A percentile compares a stretch with the other conserved stretches of the same genome.
Evolutionary conservation across 2,329 filamentous ascomycete genomes (phyloP).

Genomic region (Drechslera avenae): DNA sequence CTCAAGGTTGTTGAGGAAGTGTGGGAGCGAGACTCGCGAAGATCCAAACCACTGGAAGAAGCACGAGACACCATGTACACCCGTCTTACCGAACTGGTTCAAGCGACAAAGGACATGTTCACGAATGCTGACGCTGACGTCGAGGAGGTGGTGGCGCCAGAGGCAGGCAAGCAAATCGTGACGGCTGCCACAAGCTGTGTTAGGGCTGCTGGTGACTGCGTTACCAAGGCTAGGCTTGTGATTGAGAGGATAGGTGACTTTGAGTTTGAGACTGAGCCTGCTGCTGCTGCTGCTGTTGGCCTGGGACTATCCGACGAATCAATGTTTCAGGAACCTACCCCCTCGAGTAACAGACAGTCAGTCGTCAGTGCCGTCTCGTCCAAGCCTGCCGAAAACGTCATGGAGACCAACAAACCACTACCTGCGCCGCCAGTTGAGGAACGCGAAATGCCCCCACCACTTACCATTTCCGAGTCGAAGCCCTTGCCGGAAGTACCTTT

Average conservation of each 20-base stretch:
- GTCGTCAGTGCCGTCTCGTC: slow-evolving; percentile 13
- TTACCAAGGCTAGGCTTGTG: slow-evolving; percentile 81
- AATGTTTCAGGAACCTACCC: slow-evolving; percentile 42
- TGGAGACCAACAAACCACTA: slow-evolving; percentile 46
- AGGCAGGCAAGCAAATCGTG: slow-evolving; percentile 76
- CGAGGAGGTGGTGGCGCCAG: slow-evolving; percentile 77
- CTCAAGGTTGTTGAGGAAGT: slow-evolving; percentile 81
- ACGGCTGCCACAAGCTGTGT: slow-evolving; percentile 85
- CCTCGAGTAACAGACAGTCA: slow-evolving; percentile 17
- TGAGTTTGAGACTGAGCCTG: slow-evolving; percentile 63
- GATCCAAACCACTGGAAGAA: slow-evolving; percentile 68
- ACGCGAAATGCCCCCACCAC: slow-evolving; percentile 48
- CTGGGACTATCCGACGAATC: slow-evolving; percentile 48
- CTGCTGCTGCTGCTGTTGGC: slow-evolving; percentile 42
- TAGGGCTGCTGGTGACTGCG: slow-evolving; percentile 86
- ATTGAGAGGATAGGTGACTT: slow-evolving; percentile 92
- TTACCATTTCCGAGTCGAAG: slow-evolving; percentile 64
- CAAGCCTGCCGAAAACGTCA: slow-evolving; percentile 17
- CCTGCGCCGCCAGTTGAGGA: slow-evolving; percentile 46
- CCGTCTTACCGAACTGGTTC: slow-evolving; percentile 78
- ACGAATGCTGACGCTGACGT: slow-evolving; percentile 69
- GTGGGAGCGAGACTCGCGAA: slow-evolving; percentile 74
- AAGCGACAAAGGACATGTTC: slow-evolving; percentile 80
- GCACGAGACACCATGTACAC: slow-evolving; percentile 79
- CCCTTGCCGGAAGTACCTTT: slow-evolving; percentile 71